Percentiles rank a stretch among this genome's conserved stretches.
phyloP scores from a whole-genome alignment of 768 basidiomycete genomes.

The Roridomyces roridus region DNA sequence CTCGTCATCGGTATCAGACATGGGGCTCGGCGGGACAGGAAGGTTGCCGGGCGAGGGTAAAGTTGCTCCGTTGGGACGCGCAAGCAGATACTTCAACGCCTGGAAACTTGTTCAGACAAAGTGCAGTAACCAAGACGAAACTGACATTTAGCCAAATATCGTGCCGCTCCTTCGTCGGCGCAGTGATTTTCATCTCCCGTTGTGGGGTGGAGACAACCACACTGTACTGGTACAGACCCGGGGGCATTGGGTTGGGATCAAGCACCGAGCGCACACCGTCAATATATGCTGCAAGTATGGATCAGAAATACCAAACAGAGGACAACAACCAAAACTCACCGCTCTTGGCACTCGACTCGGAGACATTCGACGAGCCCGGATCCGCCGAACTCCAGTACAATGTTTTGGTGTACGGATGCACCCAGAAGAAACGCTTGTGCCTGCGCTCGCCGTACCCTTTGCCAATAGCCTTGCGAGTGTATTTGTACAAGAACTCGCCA shows the following conservation, averaged over 20 bases:
- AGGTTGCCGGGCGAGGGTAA: constrained; percentile 47
- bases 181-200: constrained; percentile 99
- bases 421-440: constrained; percentile 98
- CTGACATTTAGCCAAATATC: constrained; percentile 95
- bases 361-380: constrained; percentile 86
- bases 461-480: constrained; percentile 87
- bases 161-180: constrained; percentile 92
- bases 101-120: constrained; percentile 38
- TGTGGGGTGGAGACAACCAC: constrained; percentile 92
- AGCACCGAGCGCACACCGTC: constrained; percentile 91
- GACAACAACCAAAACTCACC: constrained; percentile 61
- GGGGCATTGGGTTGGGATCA: constrained; percentile 95
- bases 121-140: constrained; percentile 14
- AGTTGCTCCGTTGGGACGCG: constrained; percentile 62
- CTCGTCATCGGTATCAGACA: constrained; percentile 60
- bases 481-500: constrained; percentile 98
- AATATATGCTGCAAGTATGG: constrained; percentile 74
- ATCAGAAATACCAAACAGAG: constrained; percentile 16
- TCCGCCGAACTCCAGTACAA: constrained; percentile 97
- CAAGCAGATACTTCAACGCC: constrained; percentile 91
- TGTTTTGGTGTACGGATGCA: constrained; percentile 99
- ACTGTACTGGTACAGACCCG: constrained; percentile 91
- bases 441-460: constrained; percentile 90
- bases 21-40: constrained; percentile 53
- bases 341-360: constrained; percentile 95